Base-by-base conservation (phyloP, 2,329 filamentous ascomycete genomes). In the Colletotrichum chrysophilum region DNA sequence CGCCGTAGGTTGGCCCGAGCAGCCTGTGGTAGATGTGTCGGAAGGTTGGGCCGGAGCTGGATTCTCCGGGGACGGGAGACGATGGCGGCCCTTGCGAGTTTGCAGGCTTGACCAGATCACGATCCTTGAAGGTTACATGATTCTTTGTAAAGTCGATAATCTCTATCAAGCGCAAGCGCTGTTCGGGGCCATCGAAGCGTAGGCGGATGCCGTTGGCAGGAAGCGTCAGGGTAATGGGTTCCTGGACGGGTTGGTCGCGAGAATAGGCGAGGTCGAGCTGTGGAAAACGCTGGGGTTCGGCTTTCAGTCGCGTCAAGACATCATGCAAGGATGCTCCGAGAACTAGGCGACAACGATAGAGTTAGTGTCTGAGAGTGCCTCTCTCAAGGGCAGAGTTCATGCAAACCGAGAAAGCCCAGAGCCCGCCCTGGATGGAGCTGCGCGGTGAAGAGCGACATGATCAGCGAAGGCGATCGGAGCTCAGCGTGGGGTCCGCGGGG, bases 241-340 rank as follows among this genome's bases (percentile, higher is more conserved):
- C 91, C 36, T 89, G 89, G 38, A 98, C 89, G 5, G 97, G 96
- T 14, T 92, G 87, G 18, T 91, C 87, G n/a, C 93, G 89, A 32
- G 95, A 95, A 85, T 97, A 97, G 60, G 93, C 89, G 38, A 98
- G 88, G 79, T 98, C 93, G 83, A 98, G 92, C 80, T 93, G 93
- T 5, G 95, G 94, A 85, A 96, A 98, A 7, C 90, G 89, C 79
- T 94, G 92, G 12, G 95, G 95, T 83, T 98, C 95, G 69, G 95
- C 93, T 83, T 98, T 98, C 81, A 98, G 89, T 69, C 95, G 93
- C 32, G 94, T 96, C 76, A 98, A 87, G 80, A 97, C 91, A 82
- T 98, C 95, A 85, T 98, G 96, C 43, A 99, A 91, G 4, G 96
- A 98, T 77, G 95, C 94, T 72, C 97, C 97, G 74, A 99, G 92